Evolutionary conservation across 345 rosid species (phyloP).

Genomic region (Populus deltoides): DNA sequence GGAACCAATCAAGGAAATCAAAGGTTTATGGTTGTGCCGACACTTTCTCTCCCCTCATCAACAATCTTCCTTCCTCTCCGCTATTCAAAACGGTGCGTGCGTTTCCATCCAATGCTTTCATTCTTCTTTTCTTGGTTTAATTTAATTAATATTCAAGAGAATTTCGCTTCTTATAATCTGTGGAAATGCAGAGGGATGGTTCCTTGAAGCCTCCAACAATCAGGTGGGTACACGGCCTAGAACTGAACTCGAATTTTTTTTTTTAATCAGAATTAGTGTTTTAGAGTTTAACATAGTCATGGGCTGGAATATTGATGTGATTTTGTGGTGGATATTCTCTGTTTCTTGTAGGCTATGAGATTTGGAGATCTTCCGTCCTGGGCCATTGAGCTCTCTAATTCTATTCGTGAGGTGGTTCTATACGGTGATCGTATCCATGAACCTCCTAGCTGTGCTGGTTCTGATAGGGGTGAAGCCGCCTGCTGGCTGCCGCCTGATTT

Average conservation of each 20-base stretch:
- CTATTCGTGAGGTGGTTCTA: constrained; percentile 47
- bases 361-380: constrained; percentile 84
- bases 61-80: constrained; percentile 54
- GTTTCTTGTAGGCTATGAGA: constrained; percentile 69
- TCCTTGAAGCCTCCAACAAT: constrained; percentile 60
- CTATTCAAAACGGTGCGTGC: constrained; percentile 53
- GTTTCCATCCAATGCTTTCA: not conserved
- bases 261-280: no score
- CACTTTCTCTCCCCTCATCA: constrained; percentile 59
- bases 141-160: no score
- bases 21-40: constrained; percentile 66
- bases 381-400: constrained; percentile 54
- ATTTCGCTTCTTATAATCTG: not conserved
- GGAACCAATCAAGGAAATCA: constrained; percentile 51
- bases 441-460: constrained; percentile 10
- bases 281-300: no score
- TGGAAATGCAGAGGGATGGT: constrained; percentile 72
- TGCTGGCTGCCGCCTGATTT: constrained; percentile 51
- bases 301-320: no score
- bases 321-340: not conserved
- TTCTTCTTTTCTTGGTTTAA: not conserved
- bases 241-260: no score
- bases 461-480: constrained; percentile 4
- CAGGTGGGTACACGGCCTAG: constrained; percentile 46
- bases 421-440: constrained; percentile 29